phyloP scores from a whole-genome alignment of 2,329 filamentous ascomycete species.

The Paecilomyces formosus region DNA sequence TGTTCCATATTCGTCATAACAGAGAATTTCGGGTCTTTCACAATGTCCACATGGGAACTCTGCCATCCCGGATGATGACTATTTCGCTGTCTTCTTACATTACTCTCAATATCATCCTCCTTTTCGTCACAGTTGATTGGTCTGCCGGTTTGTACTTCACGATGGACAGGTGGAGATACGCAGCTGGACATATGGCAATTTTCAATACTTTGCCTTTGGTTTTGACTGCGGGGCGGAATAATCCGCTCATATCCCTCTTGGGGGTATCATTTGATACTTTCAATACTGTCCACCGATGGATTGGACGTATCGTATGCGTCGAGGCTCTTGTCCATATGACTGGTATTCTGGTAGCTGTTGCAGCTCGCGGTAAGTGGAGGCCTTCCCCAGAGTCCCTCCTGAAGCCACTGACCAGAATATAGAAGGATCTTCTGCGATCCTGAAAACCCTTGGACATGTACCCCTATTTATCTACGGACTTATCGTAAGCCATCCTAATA shows the following conservation, averaged over 20 bases:
- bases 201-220: conserved; percentile 85
- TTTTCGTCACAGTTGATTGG: conserved; percentile 34
- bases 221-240: conserved; percentile 82
- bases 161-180: conserved; percentile 57
- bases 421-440: background rate
- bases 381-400: conserved; percentile 6
- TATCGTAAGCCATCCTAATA: conserved; percentile 45
- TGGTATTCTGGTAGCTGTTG: conserved; percentile 15
- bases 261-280: conserved; percentile 89
- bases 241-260: conserved; percentile 71
- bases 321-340: conserved; percentile 61
- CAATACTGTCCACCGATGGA: conserved; percentile 80
- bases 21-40: conserved; percentile 57
- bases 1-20: conserved; percentile 66
- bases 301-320: conserved; percentile 62
- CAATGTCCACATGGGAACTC: conserved; percentile 61
- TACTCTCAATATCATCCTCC: conserved; percentile 65
- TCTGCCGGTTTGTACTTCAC: conserved; percentile 19
- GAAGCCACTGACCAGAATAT: background rate
- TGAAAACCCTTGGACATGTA: background rate
- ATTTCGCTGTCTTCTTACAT: conserved; percentile 59
- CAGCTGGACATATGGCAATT: conserved; percentile 71
- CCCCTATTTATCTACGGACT: conserved; percentile 14
- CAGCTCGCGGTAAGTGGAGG: conserved; percentile 5
- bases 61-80: conserved; percentile 68